Evolutionary conservation across 371 early-diverging fungal genomes (phyloP).

Genomic region (Mucor saturninus): DNA sequence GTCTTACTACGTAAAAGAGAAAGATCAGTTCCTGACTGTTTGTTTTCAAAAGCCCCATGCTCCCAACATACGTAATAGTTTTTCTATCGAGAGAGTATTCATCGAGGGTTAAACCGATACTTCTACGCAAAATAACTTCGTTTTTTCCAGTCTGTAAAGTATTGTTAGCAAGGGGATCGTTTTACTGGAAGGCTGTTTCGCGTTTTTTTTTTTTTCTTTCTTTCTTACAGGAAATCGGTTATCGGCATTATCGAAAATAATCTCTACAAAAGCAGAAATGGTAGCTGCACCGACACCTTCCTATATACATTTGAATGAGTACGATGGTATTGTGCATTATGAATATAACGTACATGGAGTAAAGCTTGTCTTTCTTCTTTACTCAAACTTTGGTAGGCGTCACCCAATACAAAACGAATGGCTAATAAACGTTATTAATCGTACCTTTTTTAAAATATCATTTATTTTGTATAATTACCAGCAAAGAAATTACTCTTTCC

Average conservation of each 20-base stretch:
- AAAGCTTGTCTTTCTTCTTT: slow-evolving; percentile 94
- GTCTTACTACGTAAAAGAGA: slow-evolving; percentile 65
- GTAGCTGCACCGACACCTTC: slow-evolving; percentile 93
- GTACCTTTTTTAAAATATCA: not conserved
- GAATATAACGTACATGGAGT: slow-evolving; percentile 73
- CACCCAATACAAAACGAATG: slow-evolving; percentile 95
- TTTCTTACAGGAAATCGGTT: slow-evolving; percentile 87
- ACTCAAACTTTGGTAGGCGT: slow-evolving; percentile 91
- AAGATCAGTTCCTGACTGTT: not conserved
- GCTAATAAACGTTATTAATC: slow-evolving; percentile 57
- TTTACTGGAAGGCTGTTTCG: not conserved
- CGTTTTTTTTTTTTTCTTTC: not conserved
- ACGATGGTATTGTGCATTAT: too few relatives aligned
- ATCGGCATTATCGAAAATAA: slow-evolving; percentile 96
- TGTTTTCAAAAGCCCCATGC: not conserved
- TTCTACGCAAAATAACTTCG: slow-evolving; percentile 89
- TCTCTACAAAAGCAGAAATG: slow-evolving; percentile 97
- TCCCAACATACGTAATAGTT: slow-evolving; percentile 68
- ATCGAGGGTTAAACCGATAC: slow-evolving; percentile 95
- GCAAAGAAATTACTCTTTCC: slow-evolving; percentile 99
- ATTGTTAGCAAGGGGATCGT: not conserved
- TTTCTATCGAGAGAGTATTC: slow-evolving; percentile 97
- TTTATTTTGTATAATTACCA: slow-evolving; percentile 41
- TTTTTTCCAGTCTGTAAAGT: slow-evolving; percentile 80
- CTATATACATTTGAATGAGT: slow-evolving; percentile 43